Evolutionary conservation across 306 rosid species (phyloP), one percentile per base, ranked within the genome.

Genomic region (Pueraria montana): DNA sequence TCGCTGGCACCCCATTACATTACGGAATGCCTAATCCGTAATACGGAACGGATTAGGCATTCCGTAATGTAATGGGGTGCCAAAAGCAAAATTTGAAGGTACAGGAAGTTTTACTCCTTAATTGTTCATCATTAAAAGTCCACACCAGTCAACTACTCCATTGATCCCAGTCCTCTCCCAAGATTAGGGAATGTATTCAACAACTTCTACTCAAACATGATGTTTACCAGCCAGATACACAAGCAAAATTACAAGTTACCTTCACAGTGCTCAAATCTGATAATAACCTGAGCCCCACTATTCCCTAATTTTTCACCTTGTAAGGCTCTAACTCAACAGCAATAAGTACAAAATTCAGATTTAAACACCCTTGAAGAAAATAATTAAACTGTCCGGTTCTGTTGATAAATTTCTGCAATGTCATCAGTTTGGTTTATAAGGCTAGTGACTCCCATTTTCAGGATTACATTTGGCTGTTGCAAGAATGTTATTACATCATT

Each of bases 51-150:
- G n/a, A n/a, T n/a, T n/a, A n/a, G n/a, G n/a, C n/a, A n/a, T n/a
- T n/a, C n/a, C n/a, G n/a, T n/a, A n/a, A n/a, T n/a, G n/a, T n/a
- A n/a, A n/a, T n/a, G n/a, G n/a, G n/a, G n/a, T n/a, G n/a, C n/a
- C n/a, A n/a, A n/a, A n/a, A n/a, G n/a, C n/a, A n/a, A n/a, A n/a
- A n/a, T n/a, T n/a, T n/a, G n/a, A n/a, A n/a, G n/a, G n/a, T n/a
- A n/a, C n/a, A n/a, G n/a, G n/a, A n/a, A n/a, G n/a, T n/a, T n/a
- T n/a, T n/a, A n/a, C n/a, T n/a, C n/a, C n/a, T n/a, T n/a, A n/a
- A n/a, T n/a, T 72, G 23, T 72, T 34, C 77, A 72, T 72, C 26
- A 8, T 72, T 72, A 13, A 14, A 26, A 72, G 13, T 26, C 8
- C 43, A 34, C 10, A 45, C 10, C 13, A 45, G 23, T 45, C 58